Evolutionary conservation across 2,329 filamentous ascomycete species (phyloP).

Genomic region (Pseudocercospora crystallina): DNA sequence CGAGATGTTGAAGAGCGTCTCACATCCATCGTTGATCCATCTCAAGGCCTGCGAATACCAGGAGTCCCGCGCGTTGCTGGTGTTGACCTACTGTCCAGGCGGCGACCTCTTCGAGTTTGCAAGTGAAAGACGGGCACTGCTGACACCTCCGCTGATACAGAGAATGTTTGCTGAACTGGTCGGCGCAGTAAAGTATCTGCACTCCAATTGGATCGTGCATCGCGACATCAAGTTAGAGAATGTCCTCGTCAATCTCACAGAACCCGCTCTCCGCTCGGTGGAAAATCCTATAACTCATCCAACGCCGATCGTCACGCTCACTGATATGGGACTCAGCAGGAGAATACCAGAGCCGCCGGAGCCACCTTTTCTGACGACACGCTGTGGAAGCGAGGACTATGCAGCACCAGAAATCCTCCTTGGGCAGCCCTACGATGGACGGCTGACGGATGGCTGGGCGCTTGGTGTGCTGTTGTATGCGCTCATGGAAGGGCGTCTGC

Average conservation of each 20-base stretch:
- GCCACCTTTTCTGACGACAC: conserved; percentile 84
- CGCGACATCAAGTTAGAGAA: conserved; percentile 98
- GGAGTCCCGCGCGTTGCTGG: conserved; percentile 75
- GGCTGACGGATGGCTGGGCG: conserved; percentile 90
- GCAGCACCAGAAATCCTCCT: conserved; percentile 95
- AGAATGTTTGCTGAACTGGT: conserved; percentile 90
- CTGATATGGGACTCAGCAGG: conserved; percentile 86
- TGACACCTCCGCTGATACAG: conserved; percentile 69
- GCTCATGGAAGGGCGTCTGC: conserved; percentile 85
- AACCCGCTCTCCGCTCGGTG: conserved; percentile 59
- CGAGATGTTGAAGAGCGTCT: conserved; percentile 84
- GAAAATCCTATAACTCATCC: conserved; percentile 74
- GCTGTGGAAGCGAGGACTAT: conserved; percentile 96
- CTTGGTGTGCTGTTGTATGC: conserved; percentile 91
- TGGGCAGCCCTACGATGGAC: conserved; percentile 90
- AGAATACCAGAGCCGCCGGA: conserved; percentile 71
- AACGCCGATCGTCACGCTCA: conserved; percentile 81
- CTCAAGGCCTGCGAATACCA: conserved; percentile 90
- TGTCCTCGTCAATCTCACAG: conserved; percentile 82
- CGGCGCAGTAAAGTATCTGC: conserved; percentile 80
- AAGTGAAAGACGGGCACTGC: conserved; percentile 65
- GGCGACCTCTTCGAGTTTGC: conserved; percentile 95
- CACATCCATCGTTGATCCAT: conserved; percentile 86
- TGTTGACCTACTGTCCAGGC: conserved; percentile 88
- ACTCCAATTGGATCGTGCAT: conserved; percentile 83